Base-by-base conservation (phyloP, 306 rosid genomes). In the Vigna hirtella region DNA sequence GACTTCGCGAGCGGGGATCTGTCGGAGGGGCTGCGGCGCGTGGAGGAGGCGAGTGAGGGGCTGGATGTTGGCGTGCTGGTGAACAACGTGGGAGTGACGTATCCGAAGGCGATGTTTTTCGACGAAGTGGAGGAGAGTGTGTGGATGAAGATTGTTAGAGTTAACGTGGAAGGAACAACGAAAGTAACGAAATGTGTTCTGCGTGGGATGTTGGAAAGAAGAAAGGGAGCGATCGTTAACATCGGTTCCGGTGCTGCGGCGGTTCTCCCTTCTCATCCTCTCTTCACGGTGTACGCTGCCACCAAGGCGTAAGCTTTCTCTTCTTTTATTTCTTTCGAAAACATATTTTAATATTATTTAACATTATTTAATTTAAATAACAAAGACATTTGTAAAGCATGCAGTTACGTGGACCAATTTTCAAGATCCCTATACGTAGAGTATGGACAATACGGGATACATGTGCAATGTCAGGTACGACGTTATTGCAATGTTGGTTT, bases 211-310 rank as follows among this genome's bases (percentile, higher is more conserved):
- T 24, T 94, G 0, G 10, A 14, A 4, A 85, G 89, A 78, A 83
- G 67, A 64, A 94, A 72, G 77, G 98, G 96, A 6, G 91, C 90
- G 0, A 84, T 94, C 8, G 89, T 94, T 5, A 91, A 89, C 70
- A 87, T 94, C 48, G 97, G 94, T 0, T 90, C 97, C 0, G 97
- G 93, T 5, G 94, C 97, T 55, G 81, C 88, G 4, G 79, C 82
- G 20, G 89, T 90, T 58, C 82, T 89, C 5, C 98, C 97, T 81
- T 94, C 98, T 0, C 94, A 92, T 84, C 97, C 98, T 82, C 91
- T 94, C 47, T 89, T 77, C 28, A 48, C 97, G 14, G 55, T 92
- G 51, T 94, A 94, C 57, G 94, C 93, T 4, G 97, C 98, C 30
- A 83, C 98, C 5, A 94, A 94, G 64, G 93, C 97, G 97, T 94